Evolutionary conservation across 352 stramenopile genomes (phyloP).

Genomic region (Globisporangium polare): DNA sequence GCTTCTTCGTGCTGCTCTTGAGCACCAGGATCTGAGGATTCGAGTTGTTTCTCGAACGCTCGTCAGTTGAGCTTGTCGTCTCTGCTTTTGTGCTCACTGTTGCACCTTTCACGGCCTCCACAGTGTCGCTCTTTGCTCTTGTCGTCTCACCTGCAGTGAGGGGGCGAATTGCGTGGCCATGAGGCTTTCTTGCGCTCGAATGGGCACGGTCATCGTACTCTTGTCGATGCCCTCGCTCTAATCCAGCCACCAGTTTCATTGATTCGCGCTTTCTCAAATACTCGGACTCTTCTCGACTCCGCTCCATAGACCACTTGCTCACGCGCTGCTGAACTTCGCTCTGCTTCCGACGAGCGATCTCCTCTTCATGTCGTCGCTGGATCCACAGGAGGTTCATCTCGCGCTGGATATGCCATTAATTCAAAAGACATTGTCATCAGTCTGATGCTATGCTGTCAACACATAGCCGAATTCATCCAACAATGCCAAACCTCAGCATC

Average conservation of each 20-base stretch:
- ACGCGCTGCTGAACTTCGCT: conserved; percentile 45
- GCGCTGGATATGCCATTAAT: conserved; percentile 20
- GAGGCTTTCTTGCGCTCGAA: not conserved
- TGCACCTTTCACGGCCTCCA: not conserved
- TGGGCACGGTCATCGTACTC: conserved; percentile 13
- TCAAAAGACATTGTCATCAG: not conserved
- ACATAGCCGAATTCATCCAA: not conserved
- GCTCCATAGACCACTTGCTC: conserved; percentile 51
- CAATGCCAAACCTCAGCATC: conserved; percentile 42
- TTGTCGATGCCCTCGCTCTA: conserved; percentile 28
- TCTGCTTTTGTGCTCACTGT: conserved; percentile 4
- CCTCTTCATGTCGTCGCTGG: conserved; percentile 42
- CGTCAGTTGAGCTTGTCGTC: conserved; percentile 9
- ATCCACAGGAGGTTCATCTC: conserved; percentile 75
- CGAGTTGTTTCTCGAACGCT: conserved; percentile 5
- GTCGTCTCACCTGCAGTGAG: not conserved
- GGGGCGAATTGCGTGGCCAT: not conserved
- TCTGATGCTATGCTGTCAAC: not conserved
- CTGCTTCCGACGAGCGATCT: conserved; percentile 35
- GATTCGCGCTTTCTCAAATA: conserved; percentile 60
- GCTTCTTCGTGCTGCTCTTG: conserved; percentile 35
- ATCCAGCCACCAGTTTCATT: conserved; percentile 46
- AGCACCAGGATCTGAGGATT: conserved; percentile 11
- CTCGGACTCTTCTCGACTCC: conserved; percentile 69
- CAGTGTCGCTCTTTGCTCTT: not conserved